Evolutionary conservation across 495 filamentous ascomycete species (phyloP).

Genomic region (Penicillium canariense): DNA sequence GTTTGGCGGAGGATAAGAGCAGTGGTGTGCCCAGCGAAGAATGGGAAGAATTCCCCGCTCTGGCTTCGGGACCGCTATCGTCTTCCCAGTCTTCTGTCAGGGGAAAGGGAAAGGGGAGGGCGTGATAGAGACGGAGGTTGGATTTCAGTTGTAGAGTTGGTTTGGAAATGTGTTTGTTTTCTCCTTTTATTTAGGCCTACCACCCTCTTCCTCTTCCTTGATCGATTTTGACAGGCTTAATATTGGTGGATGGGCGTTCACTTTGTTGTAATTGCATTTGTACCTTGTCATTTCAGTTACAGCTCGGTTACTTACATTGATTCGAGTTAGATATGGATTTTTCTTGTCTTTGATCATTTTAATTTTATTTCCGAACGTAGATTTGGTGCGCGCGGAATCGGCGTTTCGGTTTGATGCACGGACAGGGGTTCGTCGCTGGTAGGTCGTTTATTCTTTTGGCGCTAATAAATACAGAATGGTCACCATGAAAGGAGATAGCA

Average conservation of each 20-base stretch:
- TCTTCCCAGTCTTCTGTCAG: conserved; percentile 42
- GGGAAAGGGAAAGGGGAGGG: conserved; percentile 45
- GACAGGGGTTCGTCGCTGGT: not conserved
- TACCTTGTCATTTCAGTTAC: not conserved
- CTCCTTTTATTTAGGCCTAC: not conserved
- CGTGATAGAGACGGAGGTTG: conserved; percentile 26
- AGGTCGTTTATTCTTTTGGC: not conserved
- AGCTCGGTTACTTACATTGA: not conserved
- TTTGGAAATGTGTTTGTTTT: no score
- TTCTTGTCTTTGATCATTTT: not conserved
- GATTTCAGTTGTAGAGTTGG: no score
- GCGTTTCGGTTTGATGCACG: not conserved
- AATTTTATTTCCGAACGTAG: not conserved
- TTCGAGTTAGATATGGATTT: not conserved
- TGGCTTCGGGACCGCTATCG: conserved; percentile 44
- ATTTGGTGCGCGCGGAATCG: not conserved
- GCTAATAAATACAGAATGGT: not conserved
- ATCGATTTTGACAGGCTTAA: not conserved
- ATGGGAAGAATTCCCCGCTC: conserved; percentile 58
- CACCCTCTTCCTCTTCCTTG: not conserved
- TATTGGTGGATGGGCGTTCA: not conserved
- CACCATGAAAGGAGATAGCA: not conserved
- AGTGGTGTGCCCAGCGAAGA: conserved; percentile 25
- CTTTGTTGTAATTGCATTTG: not conserved
- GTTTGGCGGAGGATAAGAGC: conserved; percentile 74